Evolutionary conservation across 495 filamentous ascomycete genomes (phyloP).

Genomic region (Penicillium robsamsonii): DNA sequence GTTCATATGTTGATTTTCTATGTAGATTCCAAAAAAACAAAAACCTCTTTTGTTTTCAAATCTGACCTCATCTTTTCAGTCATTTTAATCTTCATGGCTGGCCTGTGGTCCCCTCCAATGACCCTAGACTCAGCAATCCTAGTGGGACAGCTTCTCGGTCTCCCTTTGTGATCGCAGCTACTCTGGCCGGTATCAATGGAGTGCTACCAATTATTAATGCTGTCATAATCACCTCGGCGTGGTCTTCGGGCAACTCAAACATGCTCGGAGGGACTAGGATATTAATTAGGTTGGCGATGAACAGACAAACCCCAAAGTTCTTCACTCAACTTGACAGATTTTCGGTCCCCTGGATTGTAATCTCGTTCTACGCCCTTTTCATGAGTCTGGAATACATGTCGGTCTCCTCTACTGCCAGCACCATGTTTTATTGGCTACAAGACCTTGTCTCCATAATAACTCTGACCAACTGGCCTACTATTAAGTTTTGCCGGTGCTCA

Average conservation of each 20-base stretch:
- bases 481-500: no score
- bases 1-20: not conserved
- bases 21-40: not conserved
- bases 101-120: slow-evolving; percentile 35
- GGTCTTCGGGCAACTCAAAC: slow-evolving; percentile 38
- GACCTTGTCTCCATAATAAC: slow-evolving; percentile 48
- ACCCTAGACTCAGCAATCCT: slow-evolving; percentile 38
- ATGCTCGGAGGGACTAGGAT: slow-evolving; percentile 41
- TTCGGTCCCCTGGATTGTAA: slow-evolving; percentile 55
- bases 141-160: slow-evolving; percentile 37
- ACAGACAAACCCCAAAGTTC: slow-evolving; percentile 32
- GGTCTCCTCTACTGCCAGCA: slow-evolving; percentile 45
- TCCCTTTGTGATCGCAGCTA: slow-evolving; percentile 51
- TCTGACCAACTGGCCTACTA: not conserved
- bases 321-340: slow-evolving; percentile 52
- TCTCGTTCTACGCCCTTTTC: slow-evolving; percentile 43
- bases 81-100: not conserved
- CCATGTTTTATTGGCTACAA: slow-evolving; percentile 52
- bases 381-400: slow-evolving; percentile 54
- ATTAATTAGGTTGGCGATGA: slow-evolving; percentile 32
- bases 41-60: not conserved
- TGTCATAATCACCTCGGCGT: slow-evolving; percentile 39
- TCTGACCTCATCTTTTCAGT: not conserved
- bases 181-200: slow-evolving; percentile 27
- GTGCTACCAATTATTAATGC: slow-evolving; percentile 51